These are phyloP conservation scores for Populus ilicifolia DNA, from an alignment of 345 rosid genomes.

Conservation along the genomic window DNA sequence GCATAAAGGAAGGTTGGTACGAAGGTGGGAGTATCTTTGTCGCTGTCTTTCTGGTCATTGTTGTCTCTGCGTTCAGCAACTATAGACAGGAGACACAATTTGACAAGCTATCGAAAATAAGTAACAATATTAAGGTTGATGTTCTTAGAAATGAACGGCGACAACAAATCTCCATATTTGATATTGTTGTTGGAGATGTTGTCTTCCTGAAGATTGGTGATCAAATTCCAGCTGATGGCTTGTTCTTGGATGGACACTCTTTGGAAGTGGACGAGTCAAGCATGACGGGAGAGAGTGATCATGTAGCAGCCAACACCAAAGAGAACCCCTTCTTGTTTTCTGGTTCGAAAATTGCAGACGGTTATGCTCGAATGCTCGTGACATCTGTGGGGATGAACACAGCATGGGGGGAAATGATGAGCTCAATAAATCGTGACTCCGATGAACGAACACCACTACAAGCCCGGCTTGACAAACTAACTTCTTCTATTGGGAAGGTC, in stretches of 20 bases:
- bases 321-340: constrained; percentile 30
- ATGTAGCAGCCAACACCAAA: constrained; percentile 15
- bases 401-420: constrained; percentile 32
- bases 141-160: constrained; percentile 19
- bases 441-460: constrained; percentile 29
- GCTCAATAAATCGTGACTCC: constrained; percentile 14
- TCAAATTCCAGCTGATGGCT: constrained; percentile 32
- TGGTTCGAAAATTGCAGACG: constrained; percentile 30
- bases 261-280: constrained; percentile 28
- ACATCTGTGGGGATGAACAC: constrained; percentile 33
- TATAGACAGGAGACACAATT: constrained; percentile 28
- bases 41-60: constrained; percentile 28
- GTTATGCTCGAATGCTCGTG: constrained; percentile 26
- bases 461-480: constrained; percentile 22
- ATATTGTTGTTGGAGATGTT: constrained; percentile 30
- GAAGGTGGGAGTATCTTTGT: constrained; percentile 32
- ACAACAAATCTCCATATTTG: constrained; percentile 25
- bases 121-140: constrained; percentile 16
- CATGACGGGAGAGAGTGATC: constrained; percentile 33
- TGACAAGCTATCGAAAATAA: constrained; percentile 19
- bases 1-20: constrained; percentile 27
- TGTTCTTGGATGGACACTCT: constrained; percentile 27
- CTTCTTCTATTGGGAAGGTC: constrained; percentile 25
- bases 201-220: constrained; percentile 29
- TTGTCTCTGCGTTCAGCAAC: constrained; percentile 30